Evolutionary conservation across 148 eudicot species (phyloP), one percentile per base, ranked within the genome.

Genomic region (Nepenthes gracilis): DNA sequence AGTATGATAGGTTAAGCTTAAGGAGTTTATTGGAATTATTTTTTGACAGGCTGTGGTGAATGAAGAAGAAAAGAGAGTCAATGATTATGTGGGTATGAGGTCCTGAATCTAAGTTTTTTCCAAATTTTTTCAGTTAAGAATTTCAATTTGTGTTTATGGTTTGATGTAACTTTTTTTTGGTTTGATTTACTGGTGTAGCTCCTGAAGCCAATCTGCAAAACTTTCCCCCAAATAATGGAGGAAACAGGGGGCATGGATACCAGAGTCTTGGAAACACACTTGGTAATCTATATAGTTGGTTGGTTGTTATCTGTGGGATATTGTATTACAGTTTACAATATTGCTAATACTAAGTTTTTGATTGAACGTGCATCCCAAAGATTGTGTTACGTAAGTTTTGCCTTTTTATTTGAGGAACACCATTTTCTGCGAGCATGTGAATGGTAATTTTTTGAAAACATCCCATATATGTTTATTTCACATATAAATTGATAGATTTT

Each of bases 191-290:
- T 66, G 54, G 35, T 83, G 84, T 80, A 93, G 99, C 62, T 58
- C 74, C 99, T 57, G 72, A 68, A 57, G 91, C 85, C 33, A 86
- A 78, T 78, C 52, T 81, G 62, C 95, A 84, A 64, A 77, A 60
- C 37, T 84, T 84, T 75, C 95, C 96, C 52, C 90, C 89, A 7
- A 78, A 77, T 57, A 81, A 65, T 70, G 79, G 79, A 60, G 75
- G 66, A 55, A 78, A 73, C 36, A 73, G 70, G 9, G 85, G 78
- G 54, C 81, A 47, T 13, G 87, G 88, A 59, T 82, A 89, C 62
- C 92, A 86, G 64, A 82, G 80, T 63, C 56, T 83, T 51, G 74
- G 71, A 43, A 61, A 73, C 65, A 61, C 84, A 35, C 77, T 74
- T 72, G 99, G 99, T 93, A 84, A 52, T 78, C 6, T 54, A 48